phyloP scores from a whole-genome alignment of 2,329 filamentous ascomycete species.

The Pseudogymnoascus sp. region DNA sequence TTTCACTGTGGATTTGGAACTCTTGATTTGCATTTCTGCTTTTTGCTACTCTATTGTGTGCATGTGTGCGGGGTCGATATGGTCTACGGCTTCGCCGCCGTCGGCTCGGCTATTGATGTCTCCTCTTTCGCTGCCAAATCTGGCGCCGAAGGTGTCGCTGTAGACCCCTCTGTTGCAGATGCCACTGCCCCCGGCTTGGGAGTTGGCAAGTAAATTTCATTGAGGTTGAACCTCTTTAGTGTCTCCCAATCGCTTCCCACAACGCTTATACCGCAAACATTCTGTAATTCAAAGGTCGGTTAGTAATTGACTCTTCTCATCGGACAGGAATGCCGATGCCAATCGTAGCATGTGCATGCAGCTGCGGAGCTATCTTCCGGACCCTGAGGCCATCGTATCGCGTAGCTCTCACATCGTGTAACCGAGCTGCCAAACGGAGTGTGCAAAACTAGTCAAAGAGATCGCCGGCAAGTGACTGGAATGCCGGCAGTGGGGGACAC shows the following conservation, averaged over 20 bases:
- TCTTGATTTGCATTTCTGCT: neutral
- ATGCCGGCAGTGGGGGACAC: slow-evolving; percentile 18
- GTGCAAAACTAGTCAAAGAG: slow-evolving; percentile 17
- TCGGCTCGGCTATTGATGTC: neutral
- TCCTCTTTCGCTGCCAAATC: neutral
- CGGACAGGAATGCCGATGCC: slow-evolving; percentile 1
- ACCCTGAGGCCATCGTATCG: neutral
- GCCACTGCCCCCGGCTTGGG: slow-evolving; percentile 14
- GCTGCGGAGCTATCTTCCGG: slow-evolving; percentile 10
- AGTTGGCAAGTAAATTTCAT: slow-evolving; percentile 55
- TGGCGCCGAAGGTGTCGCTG: neutral
- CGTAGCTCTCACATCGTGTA: slow-evolving; percentile 13
- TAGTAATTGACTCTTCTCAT: neutral
- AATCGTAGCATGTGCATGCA: slow-evolving; percentile 9
- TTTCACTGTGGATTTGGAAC: neutral
- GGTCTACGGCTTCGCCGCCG: neutral
- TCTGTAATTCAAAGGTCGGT: slow-evolving; percentile 39
- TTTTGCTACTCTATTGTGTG: neutral
- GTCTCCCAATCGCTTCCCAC: slow-evolving; percentile 63
- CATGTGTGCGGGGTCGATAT: neutral
- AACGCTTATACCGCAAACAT: slow-evolving; percentile 71
- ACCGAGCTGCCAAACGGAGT: slow-evolving; percentile 13
- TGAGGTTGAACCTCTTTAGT: slow-evolving; percentile 70
- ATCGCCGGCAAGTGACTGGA: neutral
- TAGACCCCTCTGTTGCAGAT: slow-evolving; percentile 6